These are phyloP conservation scores for Stygiomarasmius scandens DNA, from an alignment of 1,284 basidiomycete species.

Conservation along the genomic window DNA sequence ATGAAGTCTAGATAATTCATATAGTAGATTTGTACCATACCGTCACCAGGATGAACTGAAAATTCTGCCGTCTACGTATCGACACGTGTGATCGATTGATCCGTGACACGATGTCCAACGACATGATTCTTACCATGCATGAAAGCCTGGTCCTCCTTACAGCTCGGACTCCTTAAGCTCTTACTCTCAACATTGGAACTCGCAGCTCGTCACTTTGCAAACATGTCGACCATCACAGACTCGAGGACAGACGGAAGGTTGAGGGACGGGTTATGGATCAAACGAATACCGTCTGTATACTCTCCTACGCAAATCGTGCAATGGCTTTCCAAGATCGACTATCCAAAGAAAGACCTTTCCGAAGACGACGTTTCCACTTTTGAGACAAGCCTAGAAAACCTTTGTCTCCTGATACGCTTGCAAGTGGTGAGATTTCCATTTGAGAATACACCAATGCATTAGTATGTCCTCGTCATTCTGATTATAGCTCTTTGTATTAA, in stretches of 20 bases:
- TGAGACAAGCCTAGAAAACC: conserved; percentile 28
- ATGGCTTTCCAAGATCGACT: conserved; percentile 12
- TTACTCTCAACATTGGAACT: no score
- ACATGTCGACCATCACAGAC: not conserved
- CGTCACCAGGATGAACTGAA: no score
- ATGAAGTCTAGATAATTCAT: not conserved
- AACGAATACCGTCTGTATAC: conserved; percentile 12
- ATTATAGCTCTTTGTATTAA: not conserved
- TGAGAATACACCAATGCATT: conserved; percentile 42
- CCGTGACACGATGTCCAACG: no score
- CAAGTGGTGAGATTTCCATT: conserved; percentile 34
- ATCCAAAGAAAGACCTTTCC: conserved; percentile 13
- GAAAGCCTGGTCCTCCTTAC: no score
- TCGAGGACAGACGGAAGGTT: conserved; percentile 4
- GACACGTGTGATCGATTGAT: no score
- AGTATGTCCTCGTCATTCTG: conserved; percentile 28
- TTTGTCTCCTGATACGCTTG: conserved; percentile 26
- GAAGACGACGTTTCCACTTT: conserved; percentile 17
- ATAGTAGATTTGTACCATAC: not conserved
- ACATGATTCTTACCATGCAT: no score
- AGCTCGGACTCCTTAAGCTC: no score
- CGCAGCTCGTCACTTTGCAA: no score
- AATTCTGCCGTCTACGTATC: no score
- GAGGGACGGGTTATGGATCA: conserved; percentile 13
- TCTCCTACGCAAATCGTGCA: conserved; percentile 1